These are phyloP conservation scores for Fusarium burgessii DNA, from an alignment of 2,329 filamentous ascomycete genomes.

Conservation along the genomic window DNA sequence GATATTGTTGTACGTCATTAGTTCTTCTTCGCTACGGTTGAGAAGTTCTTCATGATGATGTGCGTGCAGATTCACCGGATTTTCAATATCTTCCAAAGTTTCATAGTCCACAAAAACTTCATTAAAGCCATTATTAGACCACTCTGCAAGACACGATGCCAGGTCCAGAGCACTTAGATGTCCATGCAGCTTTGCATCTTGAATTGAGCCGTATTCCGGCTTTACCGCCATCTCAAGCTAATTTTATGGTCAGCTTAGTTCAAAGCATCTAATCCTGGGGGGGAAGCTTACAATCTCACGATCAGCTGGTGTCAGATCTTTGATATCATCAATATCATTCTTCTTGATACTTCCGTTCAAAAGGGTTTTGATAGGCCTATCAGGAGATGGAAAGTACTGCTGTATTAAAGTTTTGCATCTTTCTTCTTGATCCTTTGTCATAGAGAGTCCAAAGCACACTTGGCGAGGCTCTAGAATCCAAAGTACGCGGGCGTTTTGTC, in stretches of 20 bases:
- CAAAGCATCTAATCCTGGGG: too few relatives aligned
- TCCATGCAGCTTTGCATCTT: slow-evolving; percentile 37
- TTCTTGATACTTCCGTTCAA: slow-evolving; percentile 38
- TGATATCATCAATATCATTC: slow-evolving; percentile 26
- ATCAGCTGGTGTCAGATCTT: slow-evolving; percentile 15
- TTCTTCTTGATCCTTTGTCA: slow-evolving; percentile 27
- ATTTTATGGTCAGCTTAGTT: neutral
- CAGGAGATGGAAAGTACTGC: slow-evolving; percentile 25
- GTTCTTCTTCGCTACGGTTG: slow-evolving; percentile 32
- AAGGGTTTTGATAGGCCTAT: slow-evolving; percentile 37
- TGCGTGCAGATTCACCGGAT: slow-evolving; percentile 63
- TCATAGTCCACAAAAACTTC: slow-evolving; percentile 54
- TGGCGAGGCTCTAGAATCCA: slow-evolving; percentile 46
- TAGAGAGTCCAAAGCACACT: slow-evolving; percentile 37
- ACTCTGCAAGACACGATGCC: slow-evolving; percentile 31
- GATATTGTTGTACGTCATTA: slow-evolving; percentile 26
- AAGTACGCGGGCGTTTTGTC: slow-evolving; percentile 27
- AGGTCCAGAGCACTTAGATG: slow-evolving; percentile 40
- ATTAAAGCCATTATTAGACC: slow-evolving; percentile 33
- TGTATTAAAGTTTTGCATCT: slow-evolving; percentile 33
- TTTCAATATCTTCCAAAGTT: slow-evolving; percentile 54
- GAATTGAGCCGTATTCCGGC: slow-evolving; percentile 21
- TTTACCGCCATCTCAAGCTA: slow-evolving; percentile 38
- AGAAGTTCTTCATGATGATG: slow-evolving; percentile 45
- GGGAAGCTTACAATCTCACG: slow-evolving; percentile 24